phyloP scores from a whole-genome alignment of 2,329 filamentous ascomycete species.

The Ceratocystis eucalypticola region DNA sequence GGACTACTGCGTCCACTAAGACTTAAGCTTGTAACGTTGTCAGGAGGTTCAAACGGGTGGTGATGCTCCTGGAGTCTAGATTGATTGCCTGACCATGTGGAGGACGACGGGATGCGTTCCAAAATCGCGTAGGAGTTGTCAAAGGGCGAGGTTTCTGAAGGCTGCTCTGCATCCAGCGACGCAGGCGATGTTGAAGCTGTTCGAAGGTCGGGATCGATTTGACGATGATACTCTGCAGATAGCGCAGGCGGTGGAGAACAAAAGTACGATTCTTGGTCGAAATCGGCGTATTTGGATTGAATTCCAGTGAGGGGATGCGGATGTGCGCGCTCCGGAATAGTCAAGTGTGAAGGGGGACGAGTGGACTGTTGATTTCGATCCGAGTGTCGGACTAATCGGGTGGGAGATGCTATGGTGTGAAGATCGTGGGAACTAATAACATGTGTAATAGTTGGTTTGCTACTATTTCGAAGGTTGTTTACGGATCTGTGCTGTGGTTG shows the following conservation, averaged over 20 bases:
- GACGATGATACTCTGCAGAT: neutral
- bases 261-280: neutral
- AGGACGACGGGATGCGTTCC: neutral
- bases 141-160: neutral
- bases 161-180: neutral
- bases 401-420: neutral
- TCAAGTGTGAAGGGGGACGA: neutral
- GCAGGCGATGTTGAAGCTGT: neutral
- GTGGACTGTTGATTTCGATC: neutral
- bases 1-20: neutral
- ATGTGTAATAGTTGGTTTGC: neutral
- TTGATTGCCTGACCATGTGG: neutral
- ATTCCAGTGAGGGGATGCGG: slow-evolving; percentile 2
- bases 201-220: neutral
- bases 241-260: neutral
- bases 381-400: neutral
- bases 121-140: slow-evolving; percentile 5
- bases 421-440: neutral
- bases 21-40: neutral
- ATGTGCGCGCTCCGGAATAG: neutral
- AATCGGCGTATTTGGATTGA: neutral
- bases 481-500: neutral
- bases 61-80: neutral
- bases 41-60: neutral
- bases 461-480: neutral